Base-by-base conservation (phyloP, 129 eudicot species). In the Lactuca saligna region DNA sequence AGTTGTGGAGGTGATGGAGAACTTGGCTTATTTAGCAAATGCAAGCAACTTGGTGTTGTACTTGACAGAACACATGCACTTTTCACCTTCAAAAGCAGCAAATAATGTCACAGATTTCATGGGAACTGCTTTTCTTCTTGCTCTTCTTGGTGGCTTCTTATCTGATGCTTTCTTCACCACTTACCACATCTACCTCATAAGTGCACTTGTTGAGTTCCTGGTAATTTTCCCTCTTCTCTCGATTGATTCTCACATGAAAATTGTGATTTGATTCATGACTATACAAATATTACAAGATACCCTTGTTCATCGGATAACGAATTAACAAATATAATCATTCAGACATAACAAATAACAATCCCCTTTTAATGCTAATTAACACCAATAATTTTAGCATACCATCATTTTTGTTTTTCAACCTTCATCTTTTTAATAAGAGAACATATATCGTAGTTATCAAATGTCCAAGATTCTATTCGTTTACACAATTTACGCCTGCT, bases 111-210 rank as follows among this genome's bases (percentile, higher is more conserved):
- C 98, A 35, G 79, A 91, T 75, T 91, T 91, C 82, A 88, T 91
- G 96, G 98, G 96, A 29, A 88, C 98, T 11, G 98, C 98, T 61
- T 91, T 88, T 63, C 88, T 91, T 38, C 86, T 88, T 6, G 96
- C 98, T 44, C 90, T 91, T 29, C 87, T 91, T 42, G 98, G 98
- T 61, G 98, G 98, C 72, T 88, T 91, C 82, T 69, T 88, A 10
- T 91, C 95, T 10, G 98, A 91, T 72, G 91, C 98, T 65, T 84
- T 85, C 81, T 84, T 86, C 71, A 86, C 95, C 68, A 76, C 95
- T 57, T 86, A 78, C 65, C 66, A 79, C 35, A 85, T 86, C 78
- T 88, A 84, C 78, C 67, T 88, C 57, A 77, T 78, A 17, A 86
- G 87, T 71, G 94, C 96, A 2, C 64, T 81, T 62, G 65, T 86